A percentile compares a stretch with the other conserved stretches of the same genome.
Evolutionary conservation across 768 basidiomycete species (phyloP).

Genomic region (Hygrocybe punicea): DNA sequence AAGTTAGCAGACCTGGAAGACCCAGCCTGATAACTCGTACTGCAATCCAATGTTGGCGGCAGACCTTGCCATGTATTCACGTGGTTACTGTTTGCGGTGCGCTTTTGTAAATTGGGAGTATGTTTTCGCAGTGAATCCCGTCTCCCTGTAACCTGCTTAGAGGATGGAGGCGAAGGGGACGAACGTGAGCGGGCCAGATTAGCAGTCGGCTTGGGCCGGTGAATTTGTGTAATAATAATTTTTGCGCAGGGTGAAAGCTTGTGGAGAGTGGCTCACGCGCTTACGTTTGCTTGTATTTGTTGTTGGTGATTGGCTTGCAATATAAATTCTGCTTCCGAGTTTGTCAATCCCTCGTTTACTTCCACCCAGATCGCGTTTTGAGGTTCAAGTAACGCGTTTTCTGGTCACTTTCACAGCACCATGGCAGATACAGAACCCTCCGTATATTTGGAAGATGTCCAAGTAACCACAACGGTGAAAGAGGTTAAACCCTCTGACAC

Average conservation of each 20-base stretch:
- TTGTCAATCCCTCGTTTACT: background rate
- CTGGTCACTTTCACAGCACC: background rate
- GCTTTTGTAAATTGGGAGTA: background rate
- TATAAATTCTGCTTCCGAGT: background rate
- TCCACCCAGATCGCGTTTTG: slow-evolving; percentile 3
- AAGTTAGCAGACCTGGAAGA: slow-evolving; percentile 62
- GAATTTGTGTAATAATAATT: background rate
- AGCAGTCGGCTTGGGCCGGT: slow-evolving; percentile 21
- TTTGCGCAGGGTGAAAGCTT: background rate
- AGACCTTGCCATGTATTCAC: background rate
- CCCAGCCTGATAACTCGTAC: slow-evolving; percentile 84
- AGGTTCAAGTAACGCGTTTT: slow-evolving; percentile 5
- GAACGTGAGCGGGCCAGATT: slow-evolving; percentile 79
- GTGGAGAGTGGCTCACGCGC: too few relatives aligned
- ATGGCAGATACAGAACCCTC: slow-evolving; percentile 10
- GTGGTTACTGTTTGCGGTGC: background rate
- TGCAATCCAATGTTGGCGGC: slow-evolving; percentile 51
- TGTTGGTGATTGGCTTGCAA: background rate
- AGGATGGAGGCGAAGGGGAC: slow-evolving; percentile 69
- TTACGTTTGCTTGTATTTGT: background rate
- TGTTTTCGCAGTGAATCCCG: slow-evolving; percentile 45
- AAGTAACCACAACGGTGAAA: slow-evolving; percentile 16
- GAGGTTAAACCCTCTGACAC: slow-evolving; percentile 9
- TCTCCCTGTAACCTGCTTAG: slow-evolving; percentile 51
- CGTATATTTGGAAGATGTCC: slow-evolving; percentile 49